These are phyloP conservation scores for Stemphylium vesicarium DNA, from an alignment of 2,329 filamentous ascomycete genomes.

Conservation along the genomic window DNA sequence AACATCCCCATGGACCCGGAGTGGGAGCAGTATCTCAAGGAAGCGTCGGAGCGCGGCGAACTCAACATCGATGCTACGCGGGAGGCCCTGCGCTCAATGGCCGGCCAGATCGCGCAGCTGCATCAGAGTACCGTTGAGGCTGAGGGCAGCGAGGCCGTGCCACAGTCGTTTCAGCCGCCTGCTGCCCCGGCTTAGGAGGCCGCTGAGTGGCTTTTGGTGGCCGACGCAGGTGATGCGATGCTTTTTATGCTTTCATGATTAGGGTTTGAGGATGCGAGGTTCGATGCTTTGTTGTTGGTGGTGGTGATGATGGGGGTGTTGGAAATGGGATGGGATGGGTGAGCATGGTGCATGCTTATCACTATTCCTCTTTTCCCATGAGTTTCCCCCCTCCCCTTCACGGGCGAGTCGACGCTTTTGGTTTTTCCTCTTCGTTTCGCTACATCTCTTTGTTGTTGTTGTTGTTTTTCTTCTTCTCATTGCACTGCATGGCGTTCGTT, in stretches of 20 bases:
- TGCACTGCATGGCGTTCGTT: neutral
- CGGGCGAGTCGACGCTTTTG: neutral
- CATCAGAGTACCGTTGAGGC: conserved; percentile 22
- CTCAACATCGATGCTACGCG: conserved; percentile 44
- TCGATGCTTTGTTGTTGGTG: no score
- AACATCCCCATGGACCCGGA: conserved; percentile 70
- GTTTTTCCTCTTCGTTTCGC: neutral
- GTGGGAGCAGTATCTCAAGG: conserved; percentile 78
- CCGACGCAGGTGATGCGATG: neutral
- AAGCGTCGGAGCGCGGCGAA: conserved; percentile 68
- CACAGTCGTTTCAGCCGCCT: conserved; percentile 17
- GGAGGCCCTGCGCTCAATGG: conserved; percentile 40
- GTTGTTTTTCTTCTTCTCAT: neutral
- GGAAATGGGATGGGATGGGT: no score
- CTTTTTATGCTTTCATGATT: no score
- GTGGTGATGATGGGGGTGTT: no score
- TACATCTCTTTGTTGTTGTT: neutral
- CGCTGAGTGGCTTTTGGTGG: neutral
- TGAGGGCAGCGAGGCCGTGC: conserved; percentile 13
- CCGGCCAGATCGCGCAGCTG: conserved; percentile 36
- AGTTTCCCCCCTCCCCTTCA: no score
- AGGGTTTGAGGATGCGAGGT: no score
- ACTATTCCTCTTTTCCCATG: no score
- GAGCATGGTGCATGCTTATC: no score
- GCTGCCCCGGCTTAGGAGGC: conserved; percentile 29